A percentile compares a stretch with the other conserved stretches of the same genome.
Conservation (phyloP, 2,329 filamentous ascomycete species). For the Tolypocladium guangdongense region DNA sequence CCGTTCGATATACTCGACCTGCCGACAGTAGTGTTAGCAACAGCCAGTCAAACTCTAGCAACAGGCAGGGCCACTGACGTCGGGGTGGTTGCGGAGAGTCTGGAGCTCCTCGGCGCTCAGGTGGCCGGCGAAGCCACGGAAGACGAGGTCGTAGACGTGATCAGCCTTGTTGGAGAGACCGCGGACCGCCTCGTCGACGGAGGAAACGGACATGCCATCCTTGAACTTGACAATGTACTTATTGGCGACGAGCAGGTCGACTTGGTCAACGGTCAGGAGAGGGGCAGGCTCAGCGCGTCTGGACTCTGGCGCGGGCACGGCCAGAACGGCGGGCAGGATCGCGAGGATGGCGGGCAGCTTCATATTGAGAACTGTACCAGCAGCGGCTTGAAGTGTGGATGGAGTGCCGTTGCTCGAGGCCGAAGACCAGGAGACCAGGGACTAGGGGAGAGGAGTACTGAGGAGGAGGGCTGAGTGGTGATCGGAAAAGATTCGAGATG, state of each 20-base stretch:
- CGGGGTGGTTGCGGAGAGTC: neutral
- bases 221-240: constrained; percentile 3
- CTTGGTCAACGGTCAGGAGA: neutral
- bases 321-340: neutral
- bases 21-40: neutral
- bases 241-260: neutral
- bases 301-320: neutral
- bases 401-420: too few relatives aligned
- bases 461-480: too few relatives aligned
- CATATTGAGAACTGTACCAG: neutral
- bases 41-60: too few relatives aligned
- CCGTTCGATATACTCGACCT: constrained; percentile 21
- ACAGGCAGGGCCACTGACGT: neutral
- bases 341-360: neutral
- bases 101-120: neutral
- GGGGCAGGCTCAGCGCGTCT: neutral
- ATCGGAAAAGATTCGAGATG: too few relatives aligned
- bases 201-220: neutral
- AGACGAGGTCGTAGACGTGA: neutral
- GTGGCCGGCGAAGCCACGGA: neutral
- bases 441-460: too few relatives aligned
- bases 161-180: neutral
- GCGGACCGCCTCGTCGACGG: neutral
- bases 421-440: too few relatives aligned
- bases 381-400: too few relatives aligned